Percentiles rank a stretch among this genome's conserved stretches.
These are phyloP conservation scores for Protomyces lactucae-debilis DNA, from an alignment of 1,139 yeast species.

Conservation along the genomic window DNA sequence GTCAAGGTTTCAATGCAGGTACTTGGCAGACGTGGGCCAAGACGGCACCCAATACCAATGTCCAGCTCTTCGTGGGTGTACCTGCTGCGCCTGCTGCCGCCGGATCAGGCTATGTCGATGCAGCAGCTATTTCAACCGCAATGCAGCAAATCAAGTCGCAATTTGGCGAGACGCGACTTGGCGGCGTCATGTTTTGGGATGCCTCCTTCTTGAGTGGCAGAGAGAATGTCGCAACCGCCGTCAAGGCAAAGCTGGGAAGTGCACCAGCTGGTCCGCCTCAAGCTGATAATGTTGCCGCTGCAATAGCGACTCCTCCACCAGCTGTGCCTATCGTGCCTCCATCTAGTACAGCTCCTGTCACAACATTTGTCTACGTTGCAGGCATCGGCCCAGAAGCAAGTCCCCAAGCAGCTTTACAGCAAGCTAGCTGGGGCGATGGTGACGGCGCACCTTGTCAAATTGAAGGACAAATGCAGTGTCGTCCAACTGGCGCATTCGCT, in stretches of 20 bases:
- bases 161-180: not conserved
- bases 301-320: not conserved
- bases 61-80: constrained; percentile 62
- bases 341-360: constrained; percentile 45
- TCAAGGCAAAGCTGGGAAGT: not conserved
- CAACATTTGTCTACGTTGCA: constrained; percentile 34
- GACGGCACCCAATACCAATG: constrained; percentile 59
- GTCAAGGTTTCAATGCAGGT: constrained; percentile 65
- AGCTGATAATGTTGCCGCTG: not conserved
- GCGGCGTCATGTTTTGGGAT: constrained; percentile 26
- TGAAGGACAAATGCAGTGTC: constrained; percentile 1
- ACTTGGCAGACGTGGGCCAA: constrained; percentile 73
- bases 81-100: constrained; percentile 70
- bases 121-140: not conserved
- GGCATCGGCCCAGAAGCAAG: not conserved
- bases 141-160: not conserved
- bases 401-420: not conserved
- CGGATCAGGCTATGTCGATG: constrained; percentile 3
- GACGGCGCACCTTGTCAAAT: not conserved
- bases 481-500: not conserved
- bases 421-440: not conserved
- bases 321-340: constrained; percentile 45
- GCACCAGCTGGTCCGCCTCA: not conserved
- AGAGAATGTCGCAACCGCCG: not conserved
- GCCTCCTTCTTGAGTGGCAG: not conserved